Conservation (phyloP, 2,329 filamentous ascomycete species). For the Xylaria sp. region DNA sequence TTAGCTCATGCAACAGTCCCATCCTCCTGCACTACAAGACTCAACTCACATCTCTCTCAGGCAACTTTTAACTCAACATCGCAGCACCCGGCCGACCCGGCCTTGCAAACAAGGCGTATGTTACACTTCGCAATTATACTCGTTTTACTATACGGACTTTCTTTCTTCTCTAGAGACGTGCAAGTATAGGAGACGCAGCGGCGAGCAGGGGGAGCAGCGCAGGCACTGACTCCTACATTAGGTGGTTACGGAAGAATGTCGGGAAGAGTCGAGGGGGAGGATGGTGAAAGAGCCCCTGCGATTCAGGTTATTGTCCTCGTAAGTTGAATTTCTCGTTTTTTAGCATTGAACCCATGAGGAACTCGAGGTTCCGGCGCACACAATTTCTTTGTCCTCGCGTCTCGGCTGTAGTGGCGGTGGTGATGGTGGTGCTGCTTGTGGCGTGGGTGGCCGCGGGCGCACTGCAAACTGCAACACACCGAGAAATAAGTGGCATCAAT, state of each 20-base stretch:
- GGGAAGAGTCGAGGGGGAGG: conserved; percentile 37
- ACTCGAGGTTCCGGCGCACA: conserved; percentile 6
- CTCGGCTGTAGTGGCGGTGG: conserved; percentile 9
- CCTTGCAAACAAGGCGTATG: neutral
- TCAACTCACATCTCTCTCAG: conserved; percentile 18
- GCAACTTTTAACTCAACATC: neutral
- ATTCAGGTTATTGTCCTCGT: conserved; percentile 82
- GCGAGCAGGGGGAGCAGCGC: neutral
- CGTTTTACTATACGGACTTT: neutral
- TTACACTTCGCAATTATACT: conserved; percentile 1
- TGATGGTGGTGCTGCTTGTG: conserved; percentile 13
- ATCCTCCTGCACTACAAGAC: conserved; percentile 27
- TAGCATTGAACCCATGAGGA: neutral
- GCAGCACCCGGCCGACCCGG: conserved; percentile 2
- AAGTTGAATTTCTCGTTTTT: conserved; percentile 53
- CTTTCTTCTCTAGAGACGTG: neutral
- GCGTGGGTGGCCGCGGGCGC: conserved; percentile 28
- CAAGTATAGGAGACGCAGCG: conserved; percentile 6
- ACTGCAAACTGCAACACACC: conserved; percentile 32
- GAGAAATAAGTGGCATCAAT: conserved; percentile 25
- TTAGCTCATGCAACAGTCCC: conserved; percentile 22
- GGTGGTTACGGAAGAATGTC: conserved; percentile 27
- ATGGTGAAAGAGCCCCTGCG: conserved; percentile 56
- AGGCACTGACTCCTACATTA: conserved; percentile 7
- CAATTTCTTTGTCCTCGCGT: conserved; percentile 33